phyloP scores from a whole-genome alignment of 2,329 filamentous ascomycete genomes.

The Pseudocercospora pini-densiflorae region DNA sequence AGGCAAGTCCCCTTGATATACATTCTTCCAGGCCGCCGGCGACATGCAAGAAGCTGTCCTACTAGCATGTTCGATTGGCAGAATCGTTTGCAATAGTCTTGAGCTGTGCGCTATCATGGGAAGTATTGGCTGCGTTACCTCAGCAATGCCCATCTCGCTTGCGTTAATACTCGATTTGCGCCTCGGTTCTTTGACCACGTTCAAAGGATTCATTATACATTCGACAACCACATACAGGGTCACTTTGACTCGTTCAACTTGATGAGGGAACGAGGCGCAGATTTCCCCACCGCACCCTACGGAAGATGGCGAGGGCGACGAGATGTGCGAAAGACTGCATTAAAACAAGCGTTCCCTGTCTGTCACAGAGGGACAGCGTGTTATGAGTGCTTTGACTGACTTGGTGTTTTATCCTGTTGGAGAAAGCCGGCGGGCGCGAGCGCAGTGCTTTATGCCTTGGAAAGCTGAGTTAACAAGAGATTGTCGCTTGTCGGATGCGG shows the following conservation, averaged over 20 bases:
- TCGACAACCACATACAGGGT: conserved; percentile 5
- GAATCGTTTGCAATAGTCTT: not conserved
- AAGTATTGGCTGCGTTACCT: not conserved
- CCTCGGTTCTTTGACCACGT: not conserved
- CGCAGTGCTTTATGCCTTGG: not conserved
- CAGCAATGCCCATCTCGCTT: not conserved
- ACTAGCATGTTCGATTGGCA: conserved; percentile 2
- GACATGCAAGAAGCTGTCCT: not conserved
- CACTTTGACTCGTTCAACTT: not conserved
- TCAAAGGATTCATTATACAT: conserved; percentile 7
- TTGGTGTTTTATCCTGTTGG: not conserved
- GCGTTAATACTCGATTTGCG: not conserved
- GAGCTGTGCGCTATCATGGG: not conserved
- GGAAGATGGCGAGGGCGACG: not conserved
- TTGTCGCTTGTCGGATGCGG: not conserved
- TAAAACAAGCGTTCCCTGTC: conserved; percentile 2
- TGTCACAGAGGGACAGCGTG: not conserved
- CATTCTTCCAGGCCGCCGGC: not conserved
- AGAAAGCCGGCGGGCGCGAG: not conserved
- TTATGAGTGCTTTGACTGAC: not conserved
- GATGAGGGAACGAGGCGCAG: not conserved
- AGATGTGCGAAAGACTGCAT: not conserved
- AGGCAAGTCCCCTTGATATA: not conserved
- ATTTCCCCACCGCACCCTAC: not conserved
- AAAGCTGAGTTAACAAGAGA: not conserved